Evolutionary conservation across 768 basidiomycete species (phyloP), one percentile per base, ranked within the genome.

Genomic region (Rhodotorula diobovata): DNA sequence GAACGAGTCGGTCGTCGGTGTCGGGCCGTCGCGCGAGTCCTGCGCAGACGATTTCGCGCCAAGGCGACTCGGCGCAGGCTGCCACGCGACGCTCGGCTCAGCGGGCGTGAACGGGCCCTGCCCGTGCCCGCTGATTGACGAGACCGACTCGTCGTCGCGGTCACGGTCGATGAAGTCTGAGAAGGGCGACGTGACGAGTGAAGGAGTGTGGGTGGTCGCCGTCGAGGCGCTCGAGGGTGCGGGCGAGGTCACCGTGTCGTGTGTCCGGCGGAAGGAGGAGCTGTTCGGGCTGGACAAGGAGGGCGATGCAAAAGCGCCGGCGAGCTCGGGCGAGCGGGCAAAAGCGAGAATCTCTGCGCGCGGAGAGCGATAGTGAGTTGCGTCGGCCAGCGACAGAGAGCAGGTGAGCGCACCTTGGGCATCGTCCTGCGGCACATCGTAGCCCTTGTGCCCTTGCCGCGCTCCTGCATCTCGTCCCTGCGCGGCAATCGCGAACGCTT

Each of bases 121-220:
- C 2, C 57, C 37, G 35, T 39, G 37, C 14, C 57, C 37, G 57
- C 57, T 41, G 25, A 20, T 23, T 15, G 37, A 39, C 37, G 51
- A 41, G 35, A 34, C 21, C 9, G 55, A 35, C 18, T 25, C 46
- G 34, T 58, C 57, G 39, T 41, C 57, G 37, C 56, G 34, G 39
- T 58, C 39, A 28, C 25, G 57, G 57, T 58, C 57, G 37, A 37
- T 28, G 25, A 21, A 14, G 48, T 61, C 59, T 23, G 70, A 71
- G 57, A 28, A 51, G 18, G 70, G 70, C 12, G 65, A 66, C 8
- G 61, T 67, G 21, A 63, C 11, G 32, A 71, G 66, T 1, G 70
- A 67, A 6, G 65, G 70, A 0, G 66, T 64, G 41, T 53, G 62
- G 25, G 46, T 14, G 3, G 54, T 55, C 18, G 20, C 7, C n/a